phyloP scores from a whole-genome alignment of 495 filamentous ascomycete species.

The Aspergillus kassunensis region DNA sequence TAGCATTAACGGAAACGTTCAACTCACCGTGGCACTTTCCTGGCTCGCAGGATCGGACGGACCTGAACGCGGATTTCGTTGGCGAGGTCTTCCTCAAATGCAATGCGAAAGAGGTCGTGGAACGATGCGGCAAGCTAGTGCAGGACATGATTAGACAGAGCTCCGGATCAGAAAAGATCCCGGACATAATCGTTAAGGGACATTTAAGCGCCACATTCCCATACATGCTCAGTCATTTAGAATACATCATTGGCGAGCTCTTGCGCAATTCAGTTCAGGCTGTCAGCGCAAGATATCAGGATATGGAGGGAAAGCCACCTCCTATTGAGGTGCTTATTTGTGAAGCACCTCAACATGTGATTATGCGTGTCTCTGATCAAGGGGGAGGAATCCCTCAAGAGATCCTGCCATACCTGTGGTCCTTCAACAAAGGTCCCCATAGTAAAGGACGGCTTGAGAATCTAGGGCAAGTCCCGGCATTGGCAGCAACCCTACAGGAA shows the following conservation, averaged over 20 bases:
- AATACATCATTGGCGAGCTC: constrained; percentile 96
- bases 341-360: constrained; percentile 92
- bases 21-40: constrained; percentile 90
- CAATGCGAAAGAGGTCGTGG: constrained; percentile 84
- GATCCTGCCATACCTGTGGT: constrained; percentile 88
- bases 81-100: constrained; percentile 95
- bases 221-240: constrained; percentile 91
- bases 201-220: constrained; percentile 89
- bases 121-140: constrained; percentile 70
- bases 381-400: constrained; percentile 87
- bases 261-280: constrained; percentile 94
- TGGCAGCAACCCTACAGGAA: constrained; percentile 95
- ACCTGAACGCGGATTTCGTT: constrained; percentile 77
- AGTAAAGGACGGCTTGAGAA: constrained; percentile 71
- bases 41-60: constrained; percentile 60
- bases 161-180: constrained; percentile 67
- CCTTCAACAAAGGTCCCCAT: constrained; percentile 86
- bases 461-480: constrained; percentile 78
- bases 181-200: constrained; percentile 79
- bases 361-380: constrained; percentile 91
- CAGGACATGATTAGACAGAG: constrained; percentile 65
- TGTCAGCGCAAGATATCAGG: constrained; percentile 65
- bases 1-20: constrained; percentile 95
- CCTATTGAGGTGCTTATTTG: constrained; percentile 93
- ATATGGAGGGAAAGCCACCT: constrained; percentile 49